phyloP scores from a whole-genome alignment of 2,329 filamentous ascomycete species.

The Parafenestella ontariensis region DNA sequence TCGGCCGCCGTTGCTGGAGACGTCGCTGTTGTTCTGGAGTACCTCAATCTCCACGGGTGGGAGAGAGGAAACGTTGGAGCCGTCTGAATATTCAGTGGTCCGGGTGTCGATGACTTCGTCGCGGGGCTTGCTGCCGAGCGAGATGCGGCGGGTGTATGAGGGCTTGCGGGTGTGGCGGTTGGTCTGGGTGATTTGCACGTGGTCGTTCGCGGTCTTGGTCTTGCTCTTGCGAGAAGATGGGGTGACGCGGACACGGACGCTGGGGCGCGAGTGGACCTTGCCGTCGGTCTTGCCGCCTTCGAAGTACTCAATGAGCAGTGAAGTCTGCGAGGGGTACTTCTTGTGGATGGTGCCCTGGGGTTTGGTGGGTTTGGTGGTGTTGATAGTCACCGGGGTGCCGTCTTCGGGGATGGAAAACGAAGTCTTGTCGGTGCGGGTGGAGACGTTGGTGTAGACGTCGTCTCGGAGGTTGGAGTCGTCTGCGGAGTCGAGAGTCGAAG shows the following conservation, averaged over 20 bases:
- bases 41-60: conserved; percentile 91
- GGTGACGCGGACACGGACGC: conserved; percentile 80
- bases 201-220: conserved; percentile 68
- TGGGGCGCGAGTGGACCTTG: conserved; percentile 73
- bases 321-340: conserved; percentile 77
- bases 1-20: conserved; percentile 67
- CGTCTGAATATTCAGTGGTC: conserved; percentile 70
- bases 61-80: conserved; percentile 73
- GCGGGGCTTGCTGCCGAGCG: conserved; percentile 60
- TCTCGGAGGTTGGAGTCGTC: conserved; percentile 56
- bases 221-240: conserved; percentile 65
- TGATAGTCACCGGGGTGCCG: conserved; percentile 90
- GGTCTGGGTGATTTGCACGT: conserved; percentile 85
- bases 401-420: conserved; percentile 84
- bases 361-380: conserved; percentile 68
- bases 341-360: conserved; percentile 66
- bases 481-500: conserved; percentile 68
- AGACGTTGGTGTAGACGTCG: conserved; percentile 71
- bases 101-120: conserved; percentile 36
- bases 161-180: conserved; percentile 72
- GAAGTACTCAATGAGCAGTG: conserved; percentile 92
- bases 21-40: conserved; percentile 72
- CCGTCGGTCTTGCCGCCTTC: conserved; percentile 75
- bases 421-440: conserved; percentile 71
- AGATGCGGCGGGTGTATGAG: conserved; percentile 72